phyloP scores from a whole-genome alignment of 371 early-diverging fungal species.

The Apophysomyces variabilis region DNA sequence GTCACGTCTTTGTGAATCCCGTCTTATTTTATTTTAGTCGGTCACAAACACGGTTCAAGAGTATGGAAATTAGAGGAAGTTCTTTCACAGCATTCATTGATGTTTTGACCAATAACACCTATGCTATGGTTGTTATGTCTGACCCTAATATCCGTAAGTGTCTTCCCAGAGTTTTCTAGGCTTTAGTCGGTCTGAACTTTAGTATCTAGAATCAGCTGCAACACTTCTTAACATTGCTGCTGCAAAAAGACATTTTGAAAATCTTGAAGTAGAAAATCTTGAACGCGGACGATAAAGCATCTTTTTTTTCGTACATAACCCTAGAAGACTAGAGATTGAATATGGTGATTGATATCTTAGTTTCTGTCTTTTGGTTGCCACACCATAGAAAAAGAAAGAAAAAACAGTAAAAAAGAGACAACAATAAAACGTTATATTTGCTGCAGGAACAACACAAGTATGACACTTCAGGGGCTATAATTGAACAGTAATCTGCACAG shows the following conservation, averaged over 20 bases:
- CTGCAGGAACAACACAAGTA: too few relatives aligned
- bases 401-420: too few relatives aligned
- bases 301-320: neutral
- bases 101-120: conserved; percentile 92
- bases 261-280: conserved; percentile 60
- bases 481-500: too few relatives aligned
- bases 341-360: neutral
- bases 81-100: conserved; percentile 89
- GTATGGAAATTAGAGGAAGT: conserved; percentile 86
- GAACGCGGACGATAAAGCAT: conserved; percentile 6
- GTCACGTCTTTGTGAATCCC: neutral
- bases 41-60: conserved; percentile 85
- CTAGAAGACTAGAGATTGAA: conserved; percentile 4
- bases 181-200: neutral
- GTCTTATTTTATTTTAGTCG: conserved; percentile 26
- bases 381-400: too few relatives aligned
- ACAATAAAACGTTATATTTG: too few relatives aligned
- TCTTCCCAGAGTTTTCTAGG: too few relatives aligned
- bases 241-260: conserved; percentile 88
- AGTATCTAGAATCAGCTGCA: conserved; percentile 77
- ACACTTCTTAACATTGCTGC: conserved; percentile 84
- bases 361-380: too few relatives aligned
- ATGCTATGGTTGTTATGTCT: conserved; percentile 90
- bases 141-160: conserved; percentile 90
- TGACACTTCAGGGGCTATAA: too few relatives aligned